These are phyloP conservation scores for Sanghuangporus weigelae DNA, from an alignment of 1,284 basidiomycete species.

Conservation along the genomic window DNA sequence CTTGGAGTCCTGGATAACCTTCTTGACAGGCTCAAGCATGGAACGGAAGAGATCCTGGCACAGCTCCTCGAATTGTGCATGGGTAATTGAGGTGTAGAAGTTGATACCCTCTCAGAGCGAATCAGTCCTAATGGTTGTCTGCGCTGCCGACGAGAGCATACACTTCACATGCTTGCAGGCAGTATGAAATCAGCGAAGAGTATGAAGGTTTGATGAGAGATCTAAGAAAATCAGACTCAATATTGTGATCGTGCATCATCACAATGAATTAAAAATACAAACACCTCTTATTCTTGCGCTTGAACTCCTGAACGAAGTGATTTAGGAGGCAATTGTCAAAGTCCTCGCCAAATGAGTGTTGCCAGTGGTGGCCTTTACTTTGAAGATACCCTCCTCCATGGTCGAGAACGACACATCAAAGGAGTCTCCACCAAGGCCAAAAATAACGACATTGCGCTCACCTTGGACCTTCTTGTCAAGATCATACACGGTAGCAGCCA, in stretches of 20 bases:
- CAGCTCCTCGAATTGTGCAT: constrained; percentile 98
- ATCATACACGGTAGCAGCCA: constrained; percentile 93
- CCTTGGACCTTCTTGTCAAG: constrained; percentile 84
- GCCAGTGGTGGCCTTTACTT: constrained; percentile 98
- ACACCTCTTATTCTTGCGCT: constrained; percentile 98
- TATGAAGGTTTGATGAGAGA: constrained; percentile 88
- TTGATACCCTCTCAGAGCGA: constrained; percentile 97
- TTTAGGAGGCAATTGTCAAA: constrained; percentile 98
- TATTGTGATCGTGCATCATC: not conserved
- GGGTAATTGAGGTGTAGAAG: constrained; percentile 97
- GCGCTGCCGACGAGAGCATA: constrained; percentile 94
- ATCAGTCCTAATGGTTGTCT: constrained; percentile 98
- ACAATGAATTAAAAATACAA: constrained; percentile 35
- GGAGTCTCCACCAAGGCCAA: constrained; percentile 98
- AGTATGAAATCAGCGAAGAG: constrained; percentile 94
- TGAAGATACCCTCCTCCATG: constrained; percentile 98
- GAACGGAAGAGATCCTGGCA: constrained; percentile 97
- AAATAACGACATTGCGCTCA: constrained; percentile 93
- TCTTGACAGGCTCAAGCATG: constrained; percentile 97
- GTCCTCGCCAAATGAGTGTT: constrained; percentile 98
- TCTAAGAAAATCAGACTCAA: constrained; percentile 42
- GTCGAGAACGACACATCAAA: constrained; percentile 98
- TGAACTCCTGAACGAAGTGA: constrained; percentile 98
- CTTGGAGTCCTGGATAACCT: constrained; percentile 97
- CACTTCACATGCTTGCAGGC: constrained; percentile 99